Conservation (phyloP, 2,329 filamentous ascomycete species). For the Cytospora schulzeri region DNA sequence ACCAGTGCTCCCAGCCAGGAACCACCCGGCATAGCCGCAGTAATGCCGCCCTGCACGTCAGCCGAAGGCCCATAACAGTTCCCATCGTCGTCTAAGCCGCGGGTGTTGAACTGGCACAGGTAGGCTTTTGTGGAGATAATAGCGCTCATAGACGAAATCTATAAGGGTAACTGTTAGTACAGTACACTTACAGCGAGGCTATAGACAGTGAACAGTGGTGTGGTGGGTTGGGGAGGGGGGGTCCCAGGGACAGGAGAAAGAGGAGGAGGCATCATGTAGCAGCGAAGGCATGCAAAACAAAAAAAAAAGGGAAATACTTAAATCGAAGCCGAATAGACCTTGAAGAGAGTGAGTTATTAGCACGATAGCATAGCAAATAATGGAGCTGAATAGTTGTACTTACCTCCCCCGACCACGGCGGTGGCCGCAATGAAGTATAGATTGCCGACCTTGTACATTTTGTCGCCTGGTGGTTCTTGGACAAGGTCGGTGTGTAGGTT, state of each 20-base stretch:
- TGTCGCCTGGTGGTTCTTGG: conserved; percentile 1
- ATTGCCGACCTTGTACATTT: conserved; percentile 37
- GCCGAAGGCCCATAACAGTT: conserved; percentile 54
- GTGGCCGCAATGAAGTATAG: conserved; percentile 48
- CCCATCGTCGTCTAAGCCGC: conserved; percentile 39
- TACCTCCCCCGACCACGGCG: conserved; percentile 41
- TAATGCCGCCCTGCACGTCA: conserved; percentile 63
- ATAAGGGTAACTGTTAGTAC: neutral
- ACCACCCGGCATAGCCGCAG: conserved; percentile 70
- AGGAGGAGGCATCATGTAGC: neutral
- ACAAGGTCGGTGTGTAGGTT: neutral
- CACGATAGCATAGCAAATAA: no score
- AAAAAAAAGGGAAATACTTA: neutral
- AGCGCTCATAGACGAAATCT: conserved; percentile 45
- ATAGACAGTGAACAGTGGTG: neutral
- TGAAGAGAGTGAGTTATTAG: no score
- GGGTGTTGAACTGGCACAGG: conserved; percentile 46
- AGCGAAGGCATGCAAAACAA: neutral
- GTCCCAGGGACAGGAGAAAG: neutral
- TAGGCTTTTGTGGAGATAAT: conserved; percentile 46
- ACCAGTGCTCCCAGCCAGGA: conserved; percentile 66
- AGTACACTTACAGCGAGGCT: neutral
- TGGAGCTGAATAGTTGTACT: no score
- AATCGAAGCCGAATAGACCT: conserved; percentile 21
- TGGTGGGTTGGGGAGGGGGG: no score